Evolutionary conservation across 108 stramenopile genomes (phyloP).

Genomic region (Aurantiochytrium sp.): DNA sequence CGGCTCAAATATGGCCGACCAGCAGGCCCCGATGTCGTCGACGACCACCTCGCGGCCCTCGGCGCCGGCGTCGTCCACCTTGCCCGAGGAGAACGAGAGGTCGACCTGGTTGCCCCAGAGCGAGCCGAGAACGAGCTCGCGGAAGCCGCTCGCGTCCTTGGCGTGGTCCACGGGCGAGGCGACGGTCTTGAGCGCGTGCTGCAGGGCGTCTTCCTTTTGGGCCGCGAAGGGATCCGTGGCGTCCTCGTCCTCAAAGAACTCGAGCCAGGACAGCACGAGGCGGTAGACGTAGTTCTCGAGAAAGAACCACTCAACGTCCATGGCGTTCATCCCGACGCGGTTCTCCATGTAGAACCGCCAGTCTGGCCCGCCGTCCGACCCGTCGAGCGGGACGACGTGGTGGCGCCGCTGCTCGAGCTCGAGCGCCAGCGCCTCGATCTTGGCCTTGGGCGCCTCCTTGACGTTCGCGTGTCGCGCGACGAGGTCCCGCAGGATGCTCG

Average conservation of each 20-base stretch:
- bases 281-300: conserved; percentile 9
- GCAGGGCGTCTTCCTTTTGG: neutral
- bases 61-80: neutral
- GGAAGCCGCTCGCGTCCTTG: neutral
- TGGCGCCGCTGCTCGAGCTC: neutral
- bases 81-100: conserved; percentile 3
- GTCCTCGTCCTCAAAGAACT: neutral
- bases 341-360: neutral
- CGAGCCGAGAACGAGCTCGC: neutral
- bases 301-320: conserved; percentile 15
- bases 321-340: neutral
- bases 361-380: conserved; percentile 5
- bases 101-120: conserved; percentile 31
- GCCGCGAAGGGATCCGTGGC: neutral
- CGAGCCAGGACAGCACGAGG: neutral
- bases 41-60: neutral
- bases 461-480: neutral
- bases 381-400: neutral
- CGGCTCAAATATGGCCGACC: neutral
- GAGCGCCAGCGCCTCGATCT: neutral
- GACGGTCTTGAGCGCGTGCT: neutral
- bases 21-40: neutral
- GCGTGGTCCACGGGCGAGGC: neutral
- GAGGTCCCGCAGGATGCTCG: neutral
- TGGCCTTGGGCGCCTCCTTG: neutral